Conservation (phyloP, 768 basidiomycete species). For the Pulveroboletus sp. region DNA sequence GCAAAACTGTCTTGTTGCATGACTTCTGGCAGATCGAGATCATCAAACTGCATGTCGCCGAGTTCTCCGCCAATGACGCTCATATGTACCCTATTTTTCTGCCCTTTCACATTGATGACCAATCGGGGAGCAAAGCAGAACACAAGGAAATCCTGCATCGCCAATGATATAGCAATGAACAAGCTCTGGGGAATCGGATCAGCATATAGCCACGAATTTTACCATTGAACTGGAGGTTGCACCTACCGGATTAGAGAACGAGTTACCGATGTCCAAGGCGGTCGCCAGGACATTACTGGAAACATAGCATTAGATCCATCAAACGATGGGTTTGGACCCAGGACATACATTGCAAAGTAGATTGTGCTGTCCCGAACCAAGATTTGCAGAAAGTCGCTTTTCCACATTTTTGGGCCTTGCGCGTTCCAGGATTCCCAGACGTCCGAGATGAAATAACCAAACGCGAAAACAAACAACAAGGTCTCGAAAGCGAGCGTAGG, state of each 20-base stretch:
- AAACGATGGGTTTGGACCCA: not conserved
- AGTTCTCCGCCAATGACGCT: not conserved
- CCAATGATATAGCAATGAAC: slow-evolving; percentile 11
- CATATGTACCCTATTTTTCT: slow-evolving; percentile 10
- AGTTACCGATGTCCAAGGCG: slow-evolving; percentile 3
- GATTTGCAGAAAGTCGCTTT: too few relatives aligned
- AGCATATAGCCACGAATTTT: not conserved
- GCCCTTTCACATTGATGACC: slow-evolving; percentile 14
- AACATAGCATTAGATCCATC: not conserved
- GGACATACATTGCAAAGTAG: too few relatives aligned
- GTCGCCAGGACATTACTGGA: slow-evolving; percentile 6
- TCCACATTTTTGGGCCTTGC: too few relatives aligned
- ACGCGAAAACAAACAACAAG: too few relatives aligned
- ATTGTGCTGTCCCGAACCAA: too few relatives aligned
- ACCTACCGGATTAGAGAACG: not conserved
- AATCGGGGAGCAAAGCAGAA: slow-evolving; percentile 18
- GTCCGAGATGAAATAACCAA: too few relatives aligned
- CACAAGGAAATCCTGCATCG: slow-evolving; percentile 14
- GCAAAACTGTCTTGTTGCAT: not conserved
- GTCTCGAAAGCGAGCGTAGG: slow-evolving; percentile 13
- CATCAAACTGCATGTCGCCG: not conserved
- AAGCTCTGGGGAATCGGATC: not conserved
- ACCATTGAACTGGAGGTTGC: not conserved
- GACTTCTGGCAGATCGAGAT: not conserved
- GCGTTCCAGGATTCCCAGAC: too few relatives aligned